Conservation (phyloP, 169 alveolate species). For the Eimeria maxima region DNA sequence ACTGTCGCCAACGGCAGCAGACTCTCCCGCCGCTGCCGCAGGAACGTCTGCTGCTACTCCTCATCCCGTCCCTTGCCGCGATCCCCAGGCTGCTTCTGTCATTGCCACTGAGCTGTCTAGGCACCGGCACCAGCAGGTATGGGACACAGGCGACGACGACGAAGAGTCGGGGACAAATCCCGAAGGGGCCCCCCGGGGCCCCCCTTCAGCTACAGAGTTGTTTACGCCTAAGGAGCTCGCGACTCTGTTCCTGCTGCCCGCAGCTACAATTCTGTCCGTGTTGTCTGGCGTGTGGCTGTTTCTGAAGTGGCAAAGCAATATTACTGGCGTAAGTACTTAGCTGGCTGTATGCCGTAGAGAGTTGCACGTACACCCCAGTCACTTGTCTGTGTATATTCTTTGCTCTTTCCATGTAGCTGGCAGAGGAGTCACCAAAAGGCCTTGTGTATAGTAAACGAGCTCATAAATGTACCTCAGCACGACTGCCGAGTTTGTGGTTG, state of each 20-base stretch:
- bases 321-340: background rate
- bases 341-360: background rate
- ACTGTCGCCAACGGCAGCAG: background rate
- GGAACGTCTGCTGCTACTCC: background rate
- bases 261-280: slow-evolving; percentile 5
- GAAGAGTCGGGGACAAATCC: background rate
- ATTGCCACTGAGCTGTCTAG: slow-evolving; percentile 39
- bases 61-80: background rate
- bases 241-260: slow-evolving; percentile 25
- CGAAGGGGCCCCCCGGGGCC: background rate
- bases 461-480: too few relatives aligned
- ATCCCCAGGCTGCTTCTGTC: slow-evolving; percentile 6
- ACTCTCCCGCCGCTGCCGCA: background rate
- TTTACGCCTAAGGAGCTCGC: slow-evolving; percentile 52
- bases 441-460: too few relatives aligned
- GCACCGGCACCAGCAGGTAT: background rate
- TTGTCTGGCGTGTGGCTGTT: background rate
- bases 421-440: too few relatives aligned
- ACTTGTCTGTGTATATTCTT: background rate
- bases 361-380: background rate
- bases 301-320: slow-evolving; percentile 10
- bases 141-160: background rate
- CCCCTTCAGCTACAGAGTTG: slow-evolving; percentile 6
- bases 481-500: background rate
- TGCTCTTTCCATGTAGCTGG: too few relatives aligned